Evolutionary conservation across 1,284 basidiomycete species (phyloP).

Genomic region (Phellopilus nigrolimitatus): DNA sequence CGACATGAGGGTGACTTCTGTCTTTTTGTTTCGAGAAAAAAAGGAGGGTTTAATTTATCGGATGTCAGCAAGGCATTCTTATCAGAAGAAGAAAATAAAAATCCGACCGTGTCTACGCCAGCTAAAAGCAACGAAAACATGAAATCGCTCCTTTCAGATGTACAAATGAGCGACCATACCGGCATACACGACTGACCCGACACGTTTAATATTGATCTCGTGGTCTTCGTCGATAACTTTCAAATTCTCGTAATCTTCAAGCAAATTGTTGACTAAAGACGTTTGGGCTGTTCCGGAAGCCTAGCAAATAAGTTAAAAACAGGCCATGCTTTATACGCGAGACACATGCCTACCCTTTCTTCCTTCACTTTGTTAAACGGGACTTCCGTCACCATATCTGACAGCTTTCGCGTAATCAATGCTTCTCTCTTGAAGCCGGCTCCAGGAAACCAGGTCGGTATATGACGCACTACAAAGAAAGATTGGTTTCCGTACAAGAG

Average conservation of each 20-base stretch:
- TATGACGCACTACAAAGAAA: conserved; percentile 3
- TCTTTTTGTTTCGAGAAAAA: conserved; percentile 2
- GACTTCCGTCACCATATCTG: conserved; percentile 22
- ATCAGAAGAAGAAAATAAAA: not conserved
- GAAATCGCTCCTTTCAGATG: not conserved
- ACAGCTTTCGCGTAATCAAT: conserved; percentile 20
- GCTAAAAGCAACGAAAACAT: not conserved
- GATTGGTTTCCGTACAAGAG: not conserved
- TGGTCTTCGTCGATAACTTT: not conserved
- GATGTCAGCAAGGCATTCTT: no score
- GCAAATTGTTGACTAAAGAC: not conserved
- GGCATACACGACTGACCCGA: not conserved
- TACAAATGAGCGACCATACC: not conserved
- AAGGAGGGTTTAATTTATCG: not conserved
- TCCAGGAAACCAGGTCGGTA: conserved; percentile 22
- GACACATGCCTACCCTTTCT: conserved; percentile 21
- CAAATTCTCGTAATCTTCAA: conserved; percentile 2
- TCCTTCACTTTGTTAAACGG: conserved; percentile 27
- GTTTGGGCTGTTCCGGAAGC: not conserved
- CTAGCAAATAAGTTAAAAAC: not conserved
- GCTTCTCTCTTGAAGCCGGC: conserved; percentile 28
- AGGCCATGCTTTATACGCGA: not conserved
- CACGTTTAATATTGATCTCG: conserved; percentile 5
- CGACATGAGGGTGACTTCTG: conserved; percentile 1
- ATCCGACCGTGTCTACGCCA: conserved; percentile 10